Evolutionary conservation across 768 basidiomycete species (phyloP).

Genomic region (Tricholoma sp.): DNA sequence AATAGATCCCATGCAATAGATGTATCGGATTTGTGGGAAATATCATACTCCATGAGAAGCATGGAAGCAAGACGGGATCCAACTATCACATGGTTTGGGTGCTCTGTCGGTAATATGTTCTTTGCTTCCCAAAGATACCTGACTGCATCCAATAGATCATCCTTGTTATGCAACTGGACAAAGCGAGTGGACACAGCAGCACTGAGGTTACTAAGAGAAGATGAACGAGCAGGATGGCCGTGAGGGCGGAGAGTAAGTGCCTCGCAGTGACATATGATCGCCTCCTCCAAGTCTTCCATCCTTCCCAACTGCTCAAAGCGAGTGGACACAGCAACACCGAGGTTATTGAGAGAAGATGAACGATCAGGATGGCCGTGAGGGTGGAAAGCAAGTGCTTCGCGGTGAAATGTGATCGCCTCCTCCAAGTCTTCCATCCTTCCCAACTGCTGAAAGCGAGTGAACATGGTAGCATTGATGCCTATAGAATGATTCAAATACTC

Average conservation of each 20-base stretch:
- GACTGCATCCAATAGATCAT: background rate
- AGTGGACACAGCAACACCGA: constrained; percentile 3
- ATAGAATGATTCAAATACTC: too few species aligned
- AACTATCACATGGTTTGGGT: background rate
- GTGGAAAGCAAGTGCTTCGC: background rate
- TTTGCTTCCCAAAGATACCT: background rate
- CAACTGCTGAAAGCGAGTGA: too few species aligned
- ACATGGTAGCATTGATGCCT: too few species aligned
- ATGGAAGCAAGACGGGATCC: background rate
- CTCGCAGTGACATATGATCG: too few species aligned
- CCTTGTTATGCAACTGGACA: background rate
- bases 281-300: too few species aligned
- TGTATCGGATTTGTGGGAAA: background rate
- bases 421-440: background rate
- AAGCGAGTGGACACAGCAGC: background rate
- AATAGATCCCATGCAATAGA: background rate
- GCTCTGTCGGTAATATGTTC: background rate
- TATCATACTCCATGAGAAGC: background rate
- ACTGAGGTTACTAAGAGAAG: too few species aligned
- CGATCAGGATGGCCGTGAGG: background rate
- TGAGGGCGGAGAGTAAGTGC: background rate
- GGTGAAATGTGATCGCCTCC: background rate
- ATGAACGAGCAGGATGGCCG: background rate
- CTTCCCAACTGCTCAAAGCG: constrained; percentile 3
- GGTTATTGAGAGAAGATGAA: constrained; percentile 9